Evolutionary conservation across 148 eudicot genomes (phyloP).

Genomic region (Persicaria tinctoria): DNA sequence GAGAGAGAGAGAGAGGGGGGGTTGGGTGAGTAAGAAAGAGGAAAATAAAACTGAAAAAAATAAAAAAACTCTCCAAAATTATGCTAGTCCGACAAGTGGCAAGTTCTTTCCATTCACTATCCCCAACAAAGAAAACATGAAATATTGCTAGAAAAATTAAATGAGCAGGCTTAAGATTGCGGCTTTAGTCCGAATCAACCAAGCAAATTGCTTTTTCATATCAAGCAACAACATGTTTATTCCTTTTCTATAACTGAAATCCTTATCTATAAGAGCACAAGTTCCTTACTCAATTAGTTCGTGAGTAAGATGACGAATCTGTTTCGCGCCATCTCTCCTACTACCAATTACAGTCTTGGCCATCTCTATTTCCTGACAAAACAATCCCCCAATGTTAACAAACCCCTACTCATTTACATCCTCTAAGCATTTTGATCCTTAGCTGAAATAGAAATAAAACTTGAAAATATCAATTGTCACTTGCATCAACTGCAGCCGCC

Average conservation of each 20-base stretch:
- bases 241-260: background rate
- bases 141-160: background rate
- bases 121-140: slow-evolving; percentile 8
- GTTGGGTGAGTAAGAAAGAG: no score
- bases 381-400: background rate
- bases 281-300: slow-evolving; percentile 57
- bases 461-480: slow-evolving; percentile 63
- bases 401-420: background rate
- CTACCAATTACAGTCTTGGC: slow-evolving; percentile 74
- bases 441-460: slow-evolving; percentile 29
- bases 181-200: no score
- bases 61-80: no score
- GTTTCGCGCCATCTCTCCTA: slow-evolving; percentile 48
- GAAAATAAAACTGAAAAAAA: no score
- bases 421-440: background rate
- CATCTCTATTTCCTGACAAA: slow-evolving; percentile 74
- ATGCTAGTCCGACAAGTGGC: no score
- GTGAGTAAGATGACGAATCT: slow-evolving; percentile 55
- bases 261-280: background rate
- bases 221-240: background rate
- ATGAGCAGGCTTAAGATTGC: background rate
- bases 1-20: no score
- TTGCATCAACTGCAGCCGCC: slow-evolving; percentile 75
- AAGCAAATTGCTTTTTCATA: background rate
- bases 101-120: slow-evolving; percentile 60